A percentile compares a stretch with the other conserved stretches of the same genome.
Evolutionary conservation across 1,139 yeast species (phyloP).

Genomic region (Debaryomyces subglobosus): DNA sequence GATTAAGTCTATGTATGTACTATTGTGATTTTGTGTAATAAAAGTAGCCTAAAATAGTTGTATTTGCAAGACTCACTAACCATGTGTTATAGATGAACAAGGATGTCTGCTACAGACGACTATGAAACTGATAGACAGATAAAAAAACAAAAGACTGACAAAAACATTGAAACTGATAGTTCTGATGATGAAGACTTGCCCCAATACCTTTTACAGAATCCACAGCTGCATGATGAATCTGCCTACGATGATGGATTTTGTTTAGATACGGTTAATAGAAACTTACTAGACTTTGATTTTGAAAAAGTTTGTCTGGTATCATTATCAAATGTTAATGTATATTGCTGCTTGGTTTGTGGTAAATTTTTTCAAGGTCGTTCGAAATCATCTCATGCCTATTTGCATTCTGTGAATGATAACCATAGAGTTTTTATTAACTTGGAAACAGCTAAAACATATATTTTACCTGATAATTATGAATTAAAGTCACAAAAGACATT

Average conservation of each 20-base stretch:
- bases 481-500: conserved; percentile 30
- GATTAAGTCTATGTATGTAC: not conserved
- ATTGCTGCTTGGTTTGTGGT: conserved; percentile 77
- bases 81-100: not conserved
- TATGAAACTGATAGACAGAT: not conserved
- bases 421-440: conserved; percentile 70
- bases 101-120: not conserved
- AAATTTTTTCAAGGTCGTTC: conserved; percentile 73
- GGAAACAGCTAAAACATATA: conserved; percentile 48
- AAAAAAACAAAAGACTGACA: conserved; percentile 2
- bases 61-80: not conserved
- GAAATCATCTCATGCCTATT: conserved; percentile 63
- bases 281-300: conserved; percentile 66
- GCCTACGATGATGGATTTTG: conserved; percentile 25
- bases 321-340: conserved; percentile 60
- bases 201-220: conserved; percentile 10
- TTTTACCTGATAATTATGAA: conserved; percentile 63
- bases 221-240: conserved; percentile 17
- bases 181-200: conserved; percentile 12
- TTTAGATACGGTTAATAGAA: conserved; percentile 58
- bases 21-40: conserved; percentile 3
- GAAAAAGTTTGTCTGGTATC: conserved; percentile 70
- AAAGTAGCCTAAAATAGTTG: not conserved
- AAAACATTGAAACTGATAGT: not conserved
- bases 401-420: conserved; percentile 61